Percentiles rank a stretch among this genome's conserved stretches.
These are phyloP conservation scores for Vaccinium darrowii DNA, from an alignment of 148 eudicot species.

Conservation along the genomic window DNA sequence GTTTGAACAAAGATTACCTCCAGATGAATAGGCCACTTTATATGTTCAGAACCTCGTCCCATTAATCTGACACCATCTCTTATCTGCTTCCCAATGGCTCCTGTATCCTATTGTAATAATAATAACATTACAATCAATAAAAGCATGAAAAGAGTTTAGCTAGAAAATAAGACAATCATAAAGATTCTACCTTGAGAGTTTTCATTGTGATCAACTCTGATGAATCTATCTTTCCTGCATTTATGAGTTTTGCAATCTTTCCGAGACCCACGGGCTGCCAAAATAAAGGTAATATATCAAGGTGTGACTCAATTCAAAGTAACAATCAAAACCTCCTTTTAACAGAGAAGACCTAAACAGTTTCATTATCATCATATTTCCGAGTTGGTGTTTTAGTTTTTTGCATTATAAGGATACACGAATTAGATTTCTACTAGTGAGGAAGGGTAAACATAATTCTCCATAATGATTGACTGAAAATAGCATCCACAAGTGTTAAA, in stretches of 20 bases:
- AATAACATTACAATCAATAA: slow-evolving; percentile 14
- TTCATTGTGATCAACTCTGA: slow-evolving; percentile 96
- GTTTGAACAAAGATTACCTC: slow-evolving; percentile 52
- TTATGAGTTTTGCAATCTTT: slow-evolving; percentile 88
- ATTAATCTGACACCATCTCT: slow-evolving; percentile 89
- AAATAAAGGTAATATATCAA: neutral
- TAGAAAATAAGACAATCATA: neutral
- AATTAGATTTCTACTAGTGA: neutral
- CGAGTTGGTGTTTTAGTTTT: neutral
- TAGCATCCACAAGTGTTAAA: neutral
- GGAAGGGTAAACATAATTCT: neutral
- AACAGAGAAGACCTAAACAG: neutral
- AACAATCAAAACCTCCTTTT: neutral
- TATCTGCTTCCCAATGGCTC: slow-evolving; percentile 95
- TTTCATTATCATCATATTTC: neutral
- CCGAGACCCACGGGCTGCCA: slow-evolving; percentile 95
- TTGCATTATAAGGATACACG: neutral
- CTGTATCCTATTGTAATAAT: slow-evolving; percentile 47
- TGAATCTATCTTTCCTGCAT: slow-evolving; percentile 93
- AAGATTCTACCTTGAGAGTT: slow-evolving; percentile 65
- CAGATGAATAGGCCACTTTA: slow-evolving; percentile 91
- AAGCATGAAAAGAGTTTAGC: neutral
- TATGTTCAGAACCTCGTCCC: slow-evolving; percentile 90
- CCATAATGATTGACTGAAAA: neutral
- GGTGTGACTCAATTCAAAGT: neutral